Evolutionary conservation across 2,329 filamentous ascomycete species (phyloP).

Genomic region (Aspergillus uvarum): DNA sequence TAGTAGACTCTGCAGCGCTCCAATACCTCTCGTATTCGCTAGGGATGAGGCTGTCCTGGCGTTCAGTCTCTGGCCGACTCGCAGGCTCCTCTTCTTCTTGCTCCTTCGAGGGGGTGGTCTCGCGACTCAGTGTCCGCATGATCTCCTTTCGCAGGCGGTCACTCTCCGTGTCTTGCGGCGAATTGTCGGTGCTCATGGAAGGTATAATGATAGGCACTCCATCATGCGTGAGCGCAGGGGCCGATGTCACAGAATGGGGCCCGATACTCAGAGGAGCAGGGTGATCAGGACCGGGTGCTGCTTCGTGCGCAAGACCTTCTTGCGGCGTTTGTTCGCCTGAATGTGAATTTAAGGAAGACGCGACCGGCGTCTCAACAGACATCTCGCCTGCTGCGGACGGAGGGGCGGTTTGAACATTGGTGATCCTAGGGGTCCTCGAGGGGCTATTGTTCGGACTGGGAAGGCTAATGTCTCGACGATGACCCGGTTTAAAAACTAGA

Average conservation of each 20-base stretch:
- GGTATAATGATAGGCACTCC: conserved; percentile 36
- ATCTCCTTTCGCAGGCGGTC: conserved; percentile 49
- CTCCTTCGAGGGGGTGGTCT: conserved; percentile 32
- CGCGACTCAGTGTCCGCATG: conserved; percentile 48
- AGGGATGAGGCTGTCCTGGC: conserved; percentile 34
- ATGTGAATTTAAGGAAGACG: conserved; percentile 19
- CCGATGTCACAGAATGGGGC: conserved; percentile 16
- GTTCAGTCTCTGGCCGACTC: conserved; percentile 20
- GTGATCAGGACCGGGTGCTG: conserved; percentile 20
- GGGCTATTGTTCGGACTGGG: conserved; percentile 61
- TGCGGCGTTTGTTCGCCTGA: conserved; percentile 3
- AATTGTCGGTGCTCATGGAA: conserved; percentile 35
- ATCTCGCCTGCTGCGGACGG: conserved; percentile 48
- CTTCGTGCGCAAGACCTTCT: conserved; percentile 9
- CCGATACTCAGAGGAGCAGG: conserved; percentile 37
- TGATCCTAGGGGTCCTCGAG: conserved; percentile 58
- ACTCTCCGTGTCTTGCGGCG: conserved; percentile 42
- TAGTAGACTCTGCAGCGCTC: conserved; percentile 26
- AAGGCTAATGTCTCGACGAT: conserved; percentile 58
- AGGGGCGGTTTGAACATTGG: conserved; percentile 40
- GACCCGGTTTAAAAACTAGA: conserved; percentile 51
- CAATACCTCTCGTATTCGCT: conserved; percentile 41
- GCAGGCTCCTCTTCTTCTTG: conserved; percentile 19
- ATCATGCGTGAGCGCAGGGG: conserved; percentile 15
- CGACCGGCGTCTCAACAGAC: conserved; percentile 39